Evolutionary conservation across 2,329 filamentous ascomycete species (phyloP), one percentile per base, ranked within the genome.

Genomic region (Aspergillus cejpii): DNA sequence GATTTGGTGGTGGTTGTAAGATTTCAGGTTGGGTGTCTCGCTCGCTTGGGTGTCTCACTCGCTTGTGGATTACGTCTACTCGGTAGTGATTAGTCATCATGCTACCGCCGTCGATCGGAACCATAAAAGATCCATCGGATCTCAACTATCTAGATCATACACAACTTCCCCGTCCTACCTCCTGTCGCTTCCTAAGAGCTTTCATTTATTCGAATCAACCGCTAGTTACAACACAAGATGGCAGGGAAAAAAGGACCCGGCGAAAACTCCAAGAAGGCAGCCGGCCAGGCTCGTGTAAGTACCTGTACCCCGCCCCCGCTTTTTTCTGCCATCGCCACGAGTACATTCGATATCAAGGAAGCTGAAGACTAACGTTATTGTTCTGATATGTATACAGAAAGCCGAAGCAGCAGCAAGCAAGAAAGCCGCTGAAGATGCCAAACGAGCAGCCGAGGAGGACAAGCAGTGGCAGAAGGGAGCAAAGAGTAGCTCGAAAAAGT

Each of bases 401-500:
- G 89, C 89, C 51, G 89, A 96, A 39, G 83, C 81, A 2, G 91
- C 89, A 1, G 85, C 87, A 6, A 71, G 78, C 45, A 97, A 97
- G 71, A 77, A 83, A 47, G 87, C 87, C 0, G 81, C 69, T 2
- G 82, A 83, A 48, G 78, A 87, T 29, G 71, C 77, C 28, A 83
- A 83, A 68, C 78, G 74, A 43, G 80, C 80, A 3, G 78, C 74
- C 2, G 80, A 68, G 21, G 91, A 96, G 60, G 78, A 83, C 3
- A 75, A 78, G 43, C 76, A 94, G 57, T 98, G 92, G 92, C 60
- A 76, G 8, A 88, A 92, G 69, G 92, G 92, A 31, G 67, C 87
- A 43, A 98, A 97, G 74, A 84, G 77, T 56, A 87, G 73, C 59
- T 74, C 83, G 33, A 98, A 95, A 74, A 94, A 94, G 89, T 95